These are phyloP conservation scores for Aurinia saxatilis DNA, from an alignment of 345 rosid genomes.

Conservation along the genomic window DNA sequence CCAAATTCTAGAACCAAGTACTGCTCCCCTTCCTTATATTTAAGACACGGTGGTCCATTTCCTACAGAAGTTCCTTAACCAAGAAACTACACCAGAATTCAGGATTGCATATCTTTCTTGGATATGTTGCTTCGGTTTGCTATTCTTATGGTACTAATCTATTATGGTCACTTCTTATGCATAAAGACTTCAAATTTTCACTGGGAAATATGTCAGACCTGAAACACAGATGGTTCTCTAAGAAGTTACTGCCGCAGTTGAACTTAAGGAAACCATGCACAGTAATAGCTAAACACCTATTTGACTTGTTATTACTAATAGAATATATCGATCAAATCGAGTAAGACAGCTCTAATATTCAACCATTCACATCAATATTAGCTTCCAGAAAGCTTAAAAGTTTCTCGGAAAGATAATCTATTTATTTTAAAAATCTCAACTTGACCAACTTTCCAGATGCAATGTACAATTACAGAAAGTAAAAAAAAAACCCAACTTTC, in stretches of 20 bases:
- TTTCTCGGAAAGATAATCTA: not conserved
- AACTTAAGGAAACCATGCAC: not conserved
- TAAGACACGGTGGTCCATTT: conserved; percentile 7
- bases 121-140: conserved; percentile 11
- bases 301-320: not conserved
- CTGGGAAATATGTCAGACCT: not conserved
- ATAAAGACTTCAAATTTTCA: no score
- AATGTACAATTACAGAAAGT: not conserved
- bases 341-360: not conserved
- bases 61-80: not conserved
- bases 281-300: not conserved
- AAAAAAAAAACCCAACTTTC: conserved; percentile 18
- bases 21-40: conserved; percentile 5
- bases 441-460: conserved; percentile 10
- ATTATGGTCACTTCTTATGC: not conserved
- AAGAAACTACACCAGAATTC: not conserved
- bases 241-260: not conserved
- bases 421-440: not conserved
- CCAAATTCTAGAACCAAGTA: conserved; percentile 1
- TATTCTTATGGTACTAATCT: conserved; percentile 1
- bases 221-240: not conserved
- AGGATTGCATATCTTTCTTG: conserved; percentile 20
- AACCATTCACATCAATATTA: not conserved
- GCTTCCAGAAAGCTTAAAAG: not conserved
- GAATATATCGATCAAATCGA: not conserved